Base-by-base conservation (phyloP, 768 basidiomycete genomes). In the Agaricus sinodeliciosus region DNA sequence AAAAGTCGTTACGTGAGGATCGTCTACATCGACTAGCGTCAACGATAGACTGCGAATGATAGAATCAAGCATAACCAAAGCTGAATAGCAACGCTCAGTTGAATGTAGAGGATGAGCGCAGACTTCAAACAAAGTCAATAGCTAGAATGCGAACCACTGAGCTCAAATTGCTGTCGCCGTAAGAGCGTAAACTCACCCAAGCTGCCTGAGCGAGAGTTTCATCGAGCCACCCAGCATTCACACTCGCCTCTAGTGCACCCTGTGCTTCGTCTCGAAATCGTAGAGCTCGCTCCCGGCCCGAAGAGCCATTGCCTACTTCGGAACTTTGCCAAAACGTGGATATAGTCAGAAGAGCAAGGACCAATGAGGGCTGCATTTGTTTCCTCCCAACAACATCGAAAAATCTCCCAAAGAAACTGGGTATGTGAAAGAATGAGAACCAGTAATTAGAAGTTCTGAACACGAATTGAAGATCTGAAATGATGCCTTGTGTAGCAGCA, bases 361-460 rank as follows among this genome's bases (percentile, higher is more conserved):
- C 64, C 37, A 89, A 64, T 58, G 83, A 79, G 12, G 87, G 88
- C 60, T 90, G 87, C 64, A 88, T 77, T 39, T 65, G 63, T 52
- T 73, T 71, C 57, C 86, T 70, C 46, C 69, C 70, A 6, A 55
- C 56, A n/a, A 84, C 72, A 58, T 89, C 76, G 56, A 72, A 75
- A 59, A 82, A 80, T 50, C 72, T 77, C 43, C 69, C 66, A 57
- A 85, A 80, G 67, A 90, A 88, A 11, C 69, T 77, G 44, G 85
- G 84, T 34, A 87, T 69, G 60, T 87, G 83, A 60, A 89, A 75
- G 62, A 87, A 89, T 9, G 83, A 80, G 61, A 88, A 78, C 82
- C 83, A 87, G 65, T 84, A 81, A 56, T 79, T 82, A 37, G 85
- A 82, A 15, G 70, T 70, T 8, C 73, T 75, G 65, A 89, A 85